phyloP scores from a whole-genome alignment of 192 early-diverging fungal species.

The Chytriomyces hyalinus region DNA sequence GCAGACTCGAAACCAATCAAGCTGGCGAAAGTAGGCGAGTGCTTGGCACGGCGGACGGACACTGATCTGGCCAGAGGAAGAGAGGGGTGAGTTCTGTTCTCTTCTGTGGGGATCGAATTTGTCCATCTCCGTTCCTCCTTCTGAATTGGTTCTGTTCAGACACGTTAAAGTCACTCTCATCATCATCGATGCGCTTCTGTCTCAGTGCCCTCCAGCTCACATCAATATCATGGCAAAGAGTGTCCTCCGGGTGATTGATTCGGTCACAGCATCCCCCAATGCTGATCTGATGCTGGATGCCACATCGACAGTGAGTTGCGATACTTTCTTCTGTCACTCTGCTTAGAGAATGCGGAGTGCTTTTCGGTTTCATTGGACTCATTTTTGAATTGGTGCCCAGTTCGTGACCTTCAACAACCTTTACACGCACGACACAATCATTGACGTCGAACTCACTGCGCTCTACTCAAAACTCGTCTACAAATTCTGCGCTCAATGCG shows the following conservation, averaged over 20 bases:
- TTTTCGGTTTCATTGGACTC: too few relatives aligned
- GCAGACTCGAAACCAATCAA: conserved; percentile 86
- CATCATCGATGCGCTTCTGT: conserved; percentile 76
- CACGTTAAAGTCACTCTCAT: conserved; percentile 71
- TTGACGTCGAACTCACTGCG: conserved; percentile 65
- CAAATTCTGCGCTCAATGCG: conserved; percentile 40
- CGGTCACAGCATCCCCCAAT: conserved; percentile 62
- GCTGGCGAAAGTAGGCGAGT: conserved; percentile 85
- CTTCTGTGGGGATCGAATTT: background rate
- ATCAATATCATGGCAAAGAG: conserved; percentile 83
- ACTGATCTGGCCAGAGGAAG: conserved; percentile 67
- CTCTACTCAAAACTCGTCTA: conserved; percentile 39
- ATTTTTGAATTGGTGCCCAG: conserved; percentile 21
- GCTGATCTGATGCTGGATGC: conserved; percentile 65
- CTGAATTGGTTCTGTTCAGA: conserved; percentile 36
- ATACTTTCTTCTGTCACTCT: too few relatives aligned
- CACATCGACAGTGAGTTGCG: conserved; percentile 59
- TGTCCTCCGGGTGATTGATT: conserved; percentile 71
- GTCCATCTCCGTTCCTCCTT: background rate
- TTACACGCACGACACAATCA: conserved; percentile 69
- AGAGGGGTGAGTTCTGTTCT: conserved; percentile 58
- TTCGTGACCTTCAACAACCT: conserved; percentile 73
- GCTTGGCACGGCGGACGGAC: conserved; percentile 73
- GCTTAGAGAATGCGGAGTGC: too few relatives aligned
- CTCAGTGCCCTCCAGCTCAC: conserved; percentile 69